Evolutionary conservation across 129 eudicot genomes (phyloP).

Genomic region (Solidago caesia): DNA sequence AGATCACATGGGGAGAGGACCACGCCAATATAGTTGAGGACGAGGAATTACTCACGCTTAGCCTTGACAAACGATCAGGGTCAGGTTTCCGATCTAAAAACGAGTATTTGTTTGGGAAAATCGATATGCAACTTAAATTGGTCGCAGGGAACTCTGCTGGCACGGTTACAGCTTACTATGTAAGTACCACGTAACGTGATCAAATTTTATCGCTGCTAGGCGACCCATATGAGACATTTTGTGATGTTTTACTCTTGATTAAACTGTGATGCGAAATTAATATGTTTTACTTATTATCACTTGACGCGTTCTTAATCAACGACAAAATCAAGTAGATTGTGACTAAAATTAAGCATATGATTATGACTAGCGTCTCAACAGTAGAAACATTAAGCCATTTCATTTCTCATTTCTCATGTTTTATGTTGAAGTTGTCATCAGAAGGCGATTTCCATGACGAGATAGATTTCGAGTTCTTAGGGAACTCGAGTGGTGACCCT

Average conservation of each 20-base stretch:
- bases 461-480: conserved; percentile 63
- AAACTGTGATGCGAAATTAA: no score
- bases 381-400: not conserved
- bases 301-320: no score
- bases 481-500: conserved; percentile 60
- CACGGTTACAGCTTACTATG: conserved; percentile 64
- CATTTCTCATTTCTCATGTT: conserved; percentile 4
- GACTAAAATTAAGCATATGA: no score
- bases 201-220: not conserved
- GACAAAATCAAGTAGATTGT: no score
- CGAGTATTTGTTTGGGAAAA: conserved; percentile 48
- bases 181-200: conserved; percentile 15
- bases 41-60: conserved; percentile 50
- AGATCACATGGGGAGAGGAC: conserved; percentile 60
- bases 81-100: conserved; percentile 57
- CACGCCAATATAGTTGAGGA: conserved; percentile 37
- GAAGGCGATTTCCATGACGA: conserved; percentile 56
- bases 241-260: not conserved
- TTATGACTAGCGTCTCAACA: no score
- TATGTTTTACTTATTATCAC: no score
- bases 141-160: conserved; percentile 68
- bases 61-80: conserved; percentile 54
- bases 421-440: conserved; percentile 50
- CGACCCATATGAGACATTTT: not conserved
- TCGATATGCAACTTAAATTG: conserved; percentile 65